phyloP scores from a whole-genome alignment of 768 basidiomycete species.

The Mycena alexandri region DNA sequence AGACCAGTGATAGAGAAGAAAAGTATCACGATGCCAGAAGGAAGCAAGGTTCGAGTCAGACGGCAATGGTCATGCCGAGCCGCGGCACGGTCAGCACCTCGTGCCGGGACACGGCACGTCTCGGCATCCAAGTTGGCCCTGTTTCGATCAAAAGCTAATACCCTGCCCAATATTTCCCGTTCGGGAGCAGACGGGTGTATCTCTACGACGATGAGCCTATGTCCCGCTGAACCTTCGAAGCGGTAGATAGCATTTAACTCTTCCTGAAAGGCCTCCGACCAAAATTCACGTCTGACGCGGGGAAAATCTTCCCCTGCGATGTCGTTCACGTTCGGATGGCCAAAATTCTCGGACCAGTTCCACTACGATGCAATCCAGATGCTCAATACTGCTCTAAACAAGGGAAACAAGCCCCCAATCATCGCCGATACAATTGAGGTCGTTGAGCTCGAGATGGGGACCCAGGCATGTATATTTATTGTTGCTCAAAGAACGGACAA shows the following conservation, averaged over 20 bases:
- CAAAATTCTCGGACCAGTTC: slow-evolving; percentile 96
- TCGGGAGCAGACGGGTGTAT: slow-evolving; percentile 5
- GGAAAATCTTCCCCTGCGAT: slow-evolving; percentile 48
- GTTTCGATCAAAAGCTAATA: too few relatives aligned
- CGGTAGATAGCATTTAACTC: too few relatives aligned
- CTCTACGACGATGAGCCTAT: slow-evolving; percentile 16
- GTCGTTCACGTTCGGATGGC: slow-evolving; percentile 97
- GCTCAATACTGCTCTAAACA: slow-evolving; percentile 96
- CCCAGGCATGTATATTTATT: slow-evolving; percentile 69
- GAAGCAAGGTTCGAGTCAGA: too few relatives aligned
- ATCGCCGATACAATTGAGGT: slow-evolving; percentile 98
- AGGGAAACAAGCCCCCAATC: slow-evolving; percentile 97
- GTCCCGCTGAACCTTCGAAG: too few relatives aligned
- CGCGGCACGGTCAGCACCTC: too few relatives aligned
- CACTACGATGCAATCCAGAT: slow-evolving; percentile 96
- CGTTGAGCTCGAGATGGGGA: slow-evolving; percentile 99
- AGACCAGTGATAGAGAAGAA: slow-evolving; percentile 12
- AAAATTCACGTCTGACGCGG: too few relatives aligned
- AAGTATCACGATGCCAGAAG: too few relatives aligned
- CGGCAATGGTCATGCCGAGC: too few relatives aligned
- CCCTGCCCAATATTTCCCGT: not conserved
- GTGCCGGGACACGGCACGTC: too few relatives aligned
- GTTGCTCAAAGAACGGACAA: slow-evolving; percentile 8
- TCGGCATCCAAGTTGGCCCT: too few relatives aligned
- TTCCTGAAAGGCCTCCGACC: too few relatives aligned